phyloP scores from a whole-genome alignment of 2,329 filamentous ascomycete genomes.

The Elsinoe australis region DNA sequence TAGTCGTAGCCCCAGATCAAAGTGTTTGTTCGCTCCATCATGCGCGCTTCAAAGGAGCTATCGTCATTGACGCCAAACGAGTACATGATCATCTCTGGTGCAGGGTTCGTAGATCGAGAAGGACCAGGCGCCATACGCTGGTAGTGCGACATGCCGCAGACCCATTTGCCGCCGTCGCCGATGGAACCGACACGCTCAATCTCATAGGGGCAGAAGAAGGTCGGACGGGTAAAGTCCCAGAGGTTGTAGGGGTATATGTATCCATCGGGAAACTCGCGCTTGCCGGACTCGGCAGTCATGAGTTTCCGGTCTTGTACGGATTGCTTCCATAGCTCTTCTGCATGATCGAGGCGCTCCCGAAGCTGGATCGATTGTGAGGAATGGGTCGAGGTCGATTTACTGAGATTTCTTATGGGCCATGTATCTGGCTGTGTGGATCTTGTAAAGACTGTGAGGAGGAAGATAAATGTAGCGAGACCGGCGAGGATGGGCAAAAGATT shows the following conservation, averaged over 20 bases:
- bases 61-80: constrained; percentile 35
- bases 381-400: not conserved
- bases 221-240: constrained; percentile 37
- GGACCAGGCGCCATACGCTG: not conserved
- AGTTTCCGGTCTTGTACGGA: not conserved
- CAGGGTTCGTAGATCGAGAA: constrained; percentile 18
- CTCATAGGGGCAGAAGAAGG: constrained; percentile 37
- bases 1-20: constrained; percentile 36
- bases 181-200: constrained; percentile 36
- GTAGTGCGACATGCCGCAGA: constrained; percentile 32
- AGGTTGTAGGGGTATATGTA: constrained; percentile 20
- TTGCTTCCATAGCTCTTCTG: not conserved
- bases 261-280: not conserved
- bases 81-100: constrained; percentile 32
- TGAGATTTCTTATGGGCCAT: not conserved
- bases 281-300: not conserved
- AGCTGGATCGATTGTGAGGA: too few species aligned
- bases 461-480: not conserved
- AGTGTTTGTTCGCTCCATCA: constrained; percentile 29
- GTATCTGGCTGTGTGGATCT: not conserved
- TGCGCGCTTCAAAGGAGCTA: constrained; percentile 35
- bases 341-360: not conserved
- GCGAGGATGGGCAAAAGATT: not conserved
- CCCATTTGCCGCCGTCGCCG: constrained; percentile 39
- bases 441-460: not conserved